A percentile compares a stretch with the other conserved stretches of the same genome.
phyloP scores from a whole-genome alignment of 148 eudicot species.

The Fallopia convolvulus region DNA sequence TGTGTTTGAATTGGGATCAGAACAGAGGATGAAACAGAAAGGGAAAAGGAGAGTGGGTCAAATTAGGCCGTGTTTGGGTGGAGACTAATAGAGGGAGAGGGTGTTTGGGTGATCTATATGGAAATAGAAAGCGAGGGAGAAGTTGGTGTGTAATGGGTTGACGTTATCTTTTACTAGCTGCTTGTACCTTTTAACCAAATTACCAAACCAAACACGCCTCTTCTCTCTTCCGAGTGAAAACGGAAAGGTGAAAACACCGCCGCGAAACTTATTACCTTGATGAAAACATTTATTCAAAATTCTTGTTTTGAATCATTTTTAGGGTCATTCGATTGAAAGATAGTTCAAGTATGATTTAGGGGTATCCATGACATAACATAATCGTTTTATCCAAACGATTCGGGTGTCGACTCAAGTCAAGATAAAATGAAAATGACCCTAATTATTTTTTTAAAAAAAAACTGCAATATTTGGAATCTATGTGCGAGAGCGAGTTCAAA shows the following conservation, averaged over 20 bases:
- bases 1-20: too few species aligned
- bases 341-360: neutral
- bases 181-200: neutral
- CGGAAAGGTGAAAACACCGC: neutral
- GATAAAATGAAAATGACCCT: neutral
- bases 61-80: conserved; percentile 7
- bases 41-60: neutral
- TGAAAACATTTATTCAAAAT: too few species aligned
- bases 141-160: neutral
- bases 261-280: too few species aligned
- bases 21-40: too few species aligned
- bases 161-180: neutral
- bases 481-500: neutral
- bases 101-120: neutral
- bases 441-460: neutral
- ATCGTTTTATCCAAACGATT: neutral
- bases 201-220: conserved; percentile 1
- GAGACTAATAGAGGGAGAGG: neutral
- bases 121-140: neutral
- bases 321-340: too few species aligned
- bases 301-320: neutral
- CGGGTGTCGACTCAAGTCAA: neutral
- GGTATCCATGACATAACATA: neutral
- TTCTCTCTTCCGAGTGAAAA: neutral
- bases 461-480: neutral